Evolutionary conservation across 345 rosid genomes (phyloP).

Genomic region (Atalantia buxifolia): DNA sequence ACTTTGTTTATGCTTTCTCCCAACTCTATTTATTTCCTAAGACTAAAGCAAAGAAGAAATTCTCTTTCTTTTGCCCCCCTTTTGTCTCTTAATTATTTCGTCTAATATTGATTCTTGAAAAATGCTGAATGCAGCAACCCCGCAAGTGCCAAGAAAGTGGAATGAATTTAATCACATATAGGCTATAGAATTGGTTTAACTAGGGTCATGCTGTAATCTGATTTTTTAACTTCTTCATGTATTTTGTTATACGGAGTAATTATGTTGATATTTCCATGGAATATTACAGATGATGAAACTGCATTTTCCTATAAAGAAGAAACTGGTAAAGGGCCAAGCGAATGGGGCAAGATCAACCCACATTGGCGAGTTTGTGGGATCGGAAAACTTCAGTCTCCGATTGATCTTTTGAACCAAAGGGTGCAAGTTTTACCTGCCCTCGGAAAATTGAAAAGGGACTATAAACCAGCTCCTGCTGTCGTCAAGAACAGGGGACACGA

Average conservation of each 20-base stretch:
- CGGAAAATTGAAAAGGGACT: slow-evolving; percentile 41
- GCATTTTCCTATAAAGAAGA: slow-evolving; percentile 36
- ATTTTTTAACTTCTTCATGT: no score
- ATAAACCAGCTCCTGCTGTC: slow-evolving; percentile 54
- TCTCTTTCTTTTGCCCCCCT: not conserved
- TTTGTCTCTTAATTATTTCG: not conserved
- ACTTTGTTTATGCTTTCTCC: no score
- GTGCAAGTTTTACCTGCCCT: slow-evolving; percentile 21
- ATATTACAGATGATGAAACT: slow-evolving; percentile 39
- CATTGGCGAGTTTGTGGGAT: slow-evolving; percentile 47
- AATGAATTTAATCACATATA: no score
- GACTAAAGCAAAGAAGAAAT: slow-evolving; percentile 1
- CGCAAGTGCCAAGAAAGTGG: no score
- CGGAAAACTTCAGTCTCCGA: slow-evolving; percentile 68
- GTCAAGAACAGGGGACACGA: slow-evolving; percentile 66
- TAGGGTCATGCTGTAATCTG: no score
- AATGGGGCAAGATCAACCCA: slow-evolving; percentile 47
- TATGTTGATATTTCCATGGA: not conserved
- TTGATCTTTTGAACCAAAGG: slow-evolving; percentile 38
- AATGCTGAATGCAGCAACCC: no score
- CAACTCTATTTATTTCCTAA: not conserved
- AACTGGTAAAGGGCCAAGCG: slow-evolving; percentile 40
- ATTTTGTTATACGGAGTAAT: not conserved
- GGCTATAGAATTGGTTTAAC: no score
- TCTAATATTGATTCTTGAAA: not conserved